Conservation (phyloP, 1,284 basidiomycete genomes). For the Puccinia polysora region DNA sequence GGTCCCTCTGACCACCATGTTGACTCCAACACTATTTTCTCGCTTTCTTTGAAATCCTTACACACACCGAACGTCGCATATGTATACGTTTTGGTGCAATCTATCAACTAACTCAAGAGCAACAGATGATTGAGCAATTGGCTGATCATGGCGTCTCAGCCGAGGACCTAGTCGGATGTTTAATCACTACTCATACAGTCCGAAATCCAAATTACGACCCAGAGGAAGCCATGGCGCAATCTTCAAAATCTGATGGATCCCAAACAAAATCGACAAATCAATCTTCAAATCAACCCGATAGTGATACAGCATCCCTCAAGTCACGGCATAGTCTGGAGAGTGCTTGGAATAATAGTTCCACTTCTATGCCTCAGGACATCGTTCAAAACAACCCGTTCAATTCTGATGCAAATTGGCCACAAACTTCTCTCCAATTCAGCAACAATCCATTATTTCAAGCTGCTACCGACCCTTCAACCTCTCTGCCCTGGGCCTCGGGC, state of each 20-base stretch:
- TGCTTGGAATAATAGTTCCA: conserved; percentile 21
- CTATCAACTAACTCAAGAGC: conserved; percentile 61
- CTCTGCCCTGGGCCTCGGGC: conserved; percentile 17
- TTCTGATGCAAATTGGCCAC: not conserved
- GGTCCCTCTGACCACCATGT: too few relatives aligned
- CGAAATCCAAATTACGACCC: conserved; percentile 95
- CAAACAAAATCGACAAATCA: not conserved
- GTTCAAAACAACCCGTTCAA: conserved; percentile 11
- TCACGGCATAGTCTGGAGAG: conserved; percentile 27
- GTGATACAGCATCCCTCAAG: conserved; percentile 7
- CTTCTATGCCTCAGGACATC: too few relatives aligned
- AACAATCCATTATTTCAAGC: conserved; percentile 13
- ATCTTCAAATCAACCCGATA: not conserved
- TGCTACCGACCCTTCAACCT: conserved; percentile 14
- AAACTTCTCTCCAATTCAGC: not conserved
- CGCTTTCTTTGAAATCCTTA: too few relatives aligned
- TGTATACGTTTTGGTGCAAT: too few relatives aligned
- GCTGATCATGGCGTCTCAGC: conserved; percentile 80
- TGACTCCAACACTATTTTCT: too few relatives aligned
- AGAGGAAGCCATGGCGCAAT: conserved; percentile 51
- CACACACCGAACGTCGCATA: too few relatives aligned
- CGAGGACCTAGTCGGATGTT: conserved; percentile 76
- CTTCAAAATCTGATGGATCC: conserved; percentile 1
- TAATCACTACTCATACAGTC: conserved; percentile 92
- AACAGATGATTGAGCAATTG: conserved; percentile 93